Evolutionary conservation across 129 eudicot species (phyloP).

Genomic region (Flaveria bidentis): DNA sequence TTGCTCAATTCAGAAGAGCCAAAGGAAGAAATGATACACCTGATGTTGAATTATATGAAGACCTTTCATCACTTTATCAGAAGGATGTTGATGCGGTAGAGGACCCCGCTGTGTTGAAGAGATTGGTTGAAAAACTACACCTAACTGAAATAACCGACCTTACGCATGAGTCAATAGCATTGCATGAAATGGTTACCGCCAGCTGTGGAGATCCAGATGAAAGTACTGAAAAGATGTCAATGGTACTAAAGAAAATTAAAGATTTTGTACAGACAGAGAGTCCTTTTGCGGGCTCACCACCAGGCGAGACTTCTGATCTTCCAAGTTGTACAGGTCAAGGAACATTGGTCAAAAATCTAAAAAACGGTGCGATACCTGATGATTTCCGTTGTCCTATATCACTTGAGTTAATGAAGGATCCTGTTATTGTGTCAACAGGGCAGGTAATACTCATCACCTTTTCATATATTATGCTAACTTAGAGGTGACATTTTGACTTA

Average conservation of each 20-base stretch:
- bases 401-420: slow-evolving; percentile 92
- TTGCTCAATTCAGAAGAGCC: slow-evolving; percentile 88
- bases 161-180: slow-evolving; percentile 83
- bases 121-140: slow-evolving; percentile 76
- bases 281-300: slow-evolving; percentile 51
- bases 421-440: slow-evolving; percentile 96
- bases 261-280: slow-evolving; percentile 77
- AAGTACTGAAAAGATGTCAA: slow-evolving; percentile 84
- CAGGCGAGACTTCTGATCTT: slow-evolving; percentile 46
- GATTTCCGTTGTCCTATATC: slow-evolving; percentile 98
- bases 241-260: slow-evolving; percentile 71
- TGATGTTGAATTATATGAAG: slow-evolving; percentile 67
- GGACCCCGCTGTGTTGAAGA: slow-evolving; percentile 62
- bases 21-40: slow-evolving; percentile 77
- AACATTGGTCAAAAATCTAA: slow-evolving; percentile 42
- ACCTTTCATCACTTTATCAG: slow-evolving; percentile 60
- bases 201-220: slow-evolving; percentile 79
- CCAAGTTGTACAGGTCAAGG: slow-evolving; percentile 55
- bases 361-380: slow-evolving; percentile 65
- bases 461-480: not conserved
- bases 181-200: slow-evolving; percentile 83
- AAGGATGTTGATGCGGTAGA: slow-evolving; percentile 42
- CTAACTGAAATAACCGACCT: slow-evolving; percentile 70
- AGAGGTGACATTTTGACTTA: not conserved
- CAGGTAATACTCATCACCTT: slow-evolving; percentile 52